phyloP scores from a whole-genome alignment of 169 alveolate genomes.

The Pseudocohnilembus persalinus region DNA sequence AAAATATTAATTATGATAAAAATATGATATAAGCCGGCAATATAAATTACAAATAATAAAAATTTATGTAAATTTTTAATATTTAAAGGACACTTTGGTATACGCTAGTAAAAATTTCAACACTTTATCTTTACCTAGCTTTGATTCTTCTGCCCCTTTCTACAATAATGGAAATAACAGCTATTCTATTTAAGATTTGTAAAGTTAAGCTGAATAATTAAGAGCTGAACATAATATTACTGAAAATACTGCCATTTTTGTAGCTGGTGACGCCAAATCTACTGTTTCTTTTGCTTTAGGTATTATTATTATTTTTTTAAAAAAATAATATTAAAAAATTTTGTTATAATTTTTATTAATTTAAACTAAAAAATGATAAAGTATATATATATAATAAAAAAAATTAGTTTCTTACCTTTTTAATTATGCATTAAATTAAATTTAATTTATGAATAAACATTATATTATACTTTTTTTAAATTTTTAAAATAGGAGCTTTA shows the following conservation, averaged over 20 bases:
- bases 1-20: no score
- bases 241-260: slow-evolving; percentile 10
- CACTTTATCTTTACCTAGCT: slow-evolving; percentile 28
- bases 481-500: slow-evolving; percentile 9
- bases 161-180: slow-evolving; percentile 10
- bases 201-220: not conserved
- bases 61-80: not conserved
- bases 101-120: slow-evolving; percentile 47
- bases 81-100: slow-evolving; percentile 29
- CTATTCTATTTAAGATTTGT: slow-evolving; percentile 8
- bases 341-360: not conserved
- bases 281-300: slow-evolving; percentile 13
- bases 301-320: not conserved
- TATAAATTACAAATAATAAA: no score
- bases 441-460: not conserved
- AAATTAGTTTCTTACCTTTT: not conserved
- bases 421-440: not conserved
- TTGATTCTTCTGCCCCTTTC: slow-evolving; percentile 20
- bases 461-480: not conserved
- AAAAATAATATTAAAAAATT: not conserved
- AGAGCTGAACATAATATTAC: not conserved
- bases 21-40: no score
- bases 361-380: not conserved
- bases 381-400: not conserved
- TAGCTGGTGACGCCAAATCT: slow-evolving; percentile 20